A percentile compares a stretch with the other conserved stretches of the same genome.
phyloP scores from a whole-genome alignment of 1,139 yeast species.

The Blastobotrys persicus region DNA sequence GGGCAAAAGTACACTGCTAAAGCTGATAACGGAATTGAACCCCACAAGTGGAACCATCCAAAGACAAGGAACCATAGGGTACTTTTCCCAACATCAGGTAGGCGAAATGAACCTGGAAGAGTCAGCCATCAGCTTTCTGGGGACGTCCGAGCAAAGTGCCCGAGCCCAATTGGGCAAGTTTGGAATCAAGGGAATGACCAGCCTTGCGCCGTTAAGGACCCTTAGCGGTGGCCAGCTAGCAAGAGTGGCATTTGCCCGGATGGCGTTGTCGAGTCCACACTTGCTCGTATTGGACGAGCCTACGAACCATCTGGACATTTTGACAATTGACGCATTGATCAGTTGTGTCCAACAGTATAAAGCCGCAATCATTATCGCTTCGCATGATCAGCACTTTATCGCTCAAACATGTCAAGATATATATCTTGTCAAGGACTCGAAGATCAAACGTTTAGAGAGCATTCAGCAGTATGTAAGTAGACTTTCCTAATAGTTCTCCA shows the following conservation, averaged over 20 bases:
- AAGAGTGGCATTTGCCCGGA: conserved; percentile 16
- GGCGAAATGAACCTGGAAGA: conserved; percentile 3
- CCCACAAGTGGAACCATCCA: conserved; percentile 11
- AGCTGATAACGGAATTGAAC: conserved; percentile 6
- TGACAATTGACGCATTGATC: conserved; percentile 12
- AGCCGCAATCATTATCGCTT: conserved; percentile 12
- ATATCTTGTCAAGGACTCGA: conserved; percentile 4
- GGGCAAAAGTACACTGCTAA: conserved; percentile 81
- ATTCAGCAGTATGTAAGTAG: neutral
- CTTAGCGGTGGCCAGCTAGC: conserved; percentile 18
- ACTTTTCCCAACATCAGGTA: conserved; percentile 14
- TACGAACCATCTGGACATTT: conserved; percentile 16
- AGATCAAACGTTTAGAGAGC: neutral
- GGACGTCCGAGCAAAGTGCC: conserved; percentile 5
- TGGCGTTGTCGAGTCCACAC: conserved; percentile 8
- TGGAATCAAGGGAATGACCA: conserved; percentile 12
- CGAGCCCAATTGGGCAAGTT: conserved; percentile 12
- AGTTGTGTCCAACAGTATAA: conserved; percentile 3
- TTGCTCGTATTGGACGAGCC: conserved; percentile 17
- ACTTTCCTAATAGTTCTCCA: no score
- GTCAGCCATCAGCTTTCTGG: conserved; percentile 2
- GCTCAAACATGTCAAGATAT: neutral
- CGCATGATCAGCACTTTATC: conserved; percentile 15
- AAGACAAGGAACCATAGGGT: conserved; percentile 7
- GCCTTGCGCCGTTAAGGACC: conserved; percentile 9